These are phyloP conservation scores for Chaetomium olivaceum DNA, from an alignment of 2,329 filamentous ascomycete genomes.

Conservation along the genomic window DNA sequence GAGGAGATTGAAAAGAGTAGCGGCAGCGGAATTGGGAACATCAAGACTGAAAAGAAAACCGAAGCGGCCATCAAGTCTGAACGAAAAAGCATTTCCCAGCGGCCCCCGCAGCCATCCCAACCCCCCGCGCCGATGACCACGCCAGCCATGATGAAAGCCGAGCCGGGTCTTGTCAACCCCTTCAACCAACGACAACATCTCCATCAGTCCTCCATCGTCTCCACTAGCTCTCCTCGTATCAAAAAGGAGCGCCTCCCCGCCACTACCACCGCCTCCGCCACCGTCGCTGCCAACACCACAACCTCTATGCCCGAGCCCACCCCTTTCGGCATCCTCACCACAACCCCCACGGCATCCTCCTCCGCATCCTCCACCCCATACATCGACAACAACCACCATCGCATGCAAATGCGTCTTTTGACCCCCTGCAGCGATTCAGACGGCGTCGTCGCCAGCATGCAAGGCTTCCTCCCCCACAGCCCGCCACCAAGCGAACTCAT, in stretches of 20 bases:
- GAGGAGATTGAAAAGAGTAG: slow-evolving; percentile 1
- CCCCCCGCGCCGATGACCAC: slow-evolving; percentile 18
- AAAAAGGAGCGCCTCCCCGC: slow-evolving; percentile 20
- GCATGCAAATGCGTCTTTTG: slow-evolving; percentile 47
- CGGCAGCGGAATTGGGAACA: slow-evolving; percentile 17
- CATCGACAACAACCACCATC: slow-evolving; percentile 27
- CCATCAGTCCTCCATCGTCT: background rate
- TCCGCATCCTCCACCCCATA: slow-evolving; percentile 38
- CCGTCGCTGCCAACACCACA: background rate
- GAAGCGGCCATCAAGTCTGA: slow-evolving; percentile 21
- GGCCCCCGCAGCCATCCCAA: slow-evolving; percentile 5
- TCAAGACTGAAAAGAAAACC: slow-evolving; percentile 14
- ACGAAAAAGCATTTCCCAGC: slow-evolving; percentile 7
- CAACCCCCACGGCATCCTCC: slow-evolving; percentile 18
- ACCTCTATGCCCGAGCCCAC: slow-evolving; percentile 12
- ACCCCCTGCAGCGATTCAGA: slow-evolving; percentile 58
- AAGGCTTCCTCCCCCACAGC: slow-evolving; percentile 37
- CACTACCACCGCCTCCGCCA: background rate
- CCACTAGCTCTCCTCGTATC: slow-evolving; percentile 12
- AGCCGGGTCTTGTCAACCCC: slow-evolving; percentile 11
- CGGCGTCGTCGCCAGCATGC: slow-evolving; percentile 32
- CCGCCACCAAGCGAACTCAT: slow-evolving; percentile 38
- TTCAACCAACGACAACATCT: slow-evolving; percentile 9
- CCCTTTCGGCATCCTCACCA: slow-evolving; percentile 12
- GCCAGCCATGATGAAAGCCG: slow-evolving; percentile 15